Base-by-base conservation (phyloP, 306 rosid genomes). In the Abrus pulchellus region DNA sequence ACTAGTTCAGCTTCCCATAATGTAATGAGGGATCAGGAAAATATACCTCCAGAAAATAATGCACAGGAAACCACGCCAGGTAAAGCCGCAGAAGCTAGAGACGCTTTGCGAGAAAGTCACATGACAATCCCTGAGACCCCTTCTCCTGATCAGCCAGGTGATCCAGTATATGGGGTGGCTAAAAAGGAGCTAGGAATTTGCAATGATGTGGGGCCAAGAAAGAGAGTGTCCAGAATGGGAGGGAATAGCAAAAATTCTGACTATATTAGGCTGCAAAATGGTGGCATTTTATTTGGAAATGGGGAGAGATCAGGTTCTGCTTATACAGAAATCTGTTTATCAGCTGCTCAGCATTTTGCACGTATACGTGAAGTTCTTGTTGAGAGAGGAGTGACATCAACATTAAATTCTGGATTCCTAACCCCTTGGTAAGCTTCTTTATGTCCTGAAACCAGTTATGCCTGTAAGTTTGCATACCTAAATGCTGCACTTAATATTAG, bases 351-450 rank as follows among this genome's bases (percentile, higher is more conserved):
- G 60, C 97, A 94, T 77, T 92, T 94, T 76, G 89, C 97, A 3
- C 91, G 92, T 70, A 92, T 92, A 63, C 93, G 94, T 38, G 98
- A 91, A 90, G 97, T 91, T 70, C 98, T 94, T 56, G 94, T 94
- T 34, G 97, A 94, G 82, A 88, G 90, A 88, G 94, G 90, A 41
- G 97, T 91, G 72, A 79, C 97, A 73, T 92, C 98, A 49, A 84
- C 98, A 38, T 75, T 94, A 83, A 94, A 92, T 88, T 92, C 98
- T 75, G 98, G 98, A 65, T 94, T 94, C 78, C 88, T 94, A 70
- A 91, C 92, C 33, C 98, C 98, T 43, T 92, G 97, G 98, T 92
- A 86, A 85, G 91, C 71, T 85, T 82, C 53, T 83, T 9, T 73
- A 59, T 55, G 72, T 5, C 29, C 12, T 74, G 11, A 57, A 50